These are phyloP conservation scores for Falciphora oryzae DNA, from an alignment of 2,329 filamentous ascomycete species.

Conservation along the genomic window DNA sequence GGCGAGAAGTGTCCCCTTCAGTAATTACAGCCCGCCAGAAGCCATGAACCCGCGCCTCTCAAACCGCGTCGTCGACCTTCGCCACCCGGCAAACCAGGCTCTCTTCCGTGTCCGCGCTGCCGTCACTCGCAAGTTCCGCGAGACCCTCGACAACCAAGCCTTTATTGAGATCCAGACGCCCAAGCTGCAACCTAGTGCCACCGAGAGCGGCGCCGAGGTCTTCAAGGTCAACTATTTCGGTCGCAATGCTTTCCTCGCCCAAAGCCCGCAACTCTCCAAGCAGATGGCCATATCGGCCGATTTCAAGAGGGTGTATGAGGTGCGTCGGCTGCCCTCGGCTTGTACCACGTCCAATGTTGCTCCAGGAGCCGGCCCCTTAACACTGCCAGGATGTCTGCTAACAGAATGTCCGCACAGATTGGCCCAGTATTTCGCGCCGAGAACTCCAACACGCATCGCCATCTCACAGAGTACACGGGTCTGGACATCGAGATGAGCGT, in stretches of 20 bases:
- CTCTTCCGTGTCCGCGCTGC: slow-evolving; percentile 83
- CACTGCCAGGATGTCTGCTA: background rate
- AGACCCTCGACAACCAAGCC: slow-evolving; percentile 64
- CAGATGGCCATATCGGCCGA: slow-evolving; percentile 90
- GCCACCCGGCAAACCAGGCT: slow-evolving; percentile 79
- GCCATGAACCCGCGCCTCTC: slow-evolving; percentile 61
- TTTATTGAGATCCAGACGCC: slow-evolving; percentile 95
- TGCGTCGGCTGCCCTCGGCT: background rate
- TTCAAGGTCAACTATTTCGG: slow-evolving; percentile 92
- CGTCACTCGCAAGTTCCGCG: slow-evolving; percentile 74
- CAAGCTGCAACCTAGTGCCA: slow-evolving; percentile 83
- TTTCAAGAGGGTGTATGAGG: slow-evolving; percentile 81
- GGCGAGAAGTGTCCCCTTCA: slow-evolving; percentile 43
- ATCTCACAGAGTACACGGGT: slow-evolving; percentile 91
- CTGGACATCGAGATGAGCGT: slow-evolving; percentile 92
- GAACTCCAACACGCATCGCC: slow-evolving; percentile 91
- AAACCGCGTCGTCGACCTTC: slow-evolving; percentile 77
- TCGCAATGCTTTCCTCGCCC: slow-evolving; percentile 78
- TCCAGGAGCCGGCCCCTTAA: background rate
- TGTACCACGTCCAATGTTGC: too few species aligned
- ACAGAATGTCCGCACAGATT: slow-evolving; percentile 35
- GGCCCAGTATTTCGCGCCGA: slow-evolving; percentile 89
- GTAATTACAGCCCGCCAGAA: slow-evolving; percentile 52
- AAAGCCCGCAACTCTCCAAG: slow-evolving; percentile 88
- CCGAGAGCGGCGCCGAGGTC: slow-evolving; percentile 85